phyloP scores from a whole-genome alignment of 139 green algal species.

The Chlorella sorokiniana region DNA sequence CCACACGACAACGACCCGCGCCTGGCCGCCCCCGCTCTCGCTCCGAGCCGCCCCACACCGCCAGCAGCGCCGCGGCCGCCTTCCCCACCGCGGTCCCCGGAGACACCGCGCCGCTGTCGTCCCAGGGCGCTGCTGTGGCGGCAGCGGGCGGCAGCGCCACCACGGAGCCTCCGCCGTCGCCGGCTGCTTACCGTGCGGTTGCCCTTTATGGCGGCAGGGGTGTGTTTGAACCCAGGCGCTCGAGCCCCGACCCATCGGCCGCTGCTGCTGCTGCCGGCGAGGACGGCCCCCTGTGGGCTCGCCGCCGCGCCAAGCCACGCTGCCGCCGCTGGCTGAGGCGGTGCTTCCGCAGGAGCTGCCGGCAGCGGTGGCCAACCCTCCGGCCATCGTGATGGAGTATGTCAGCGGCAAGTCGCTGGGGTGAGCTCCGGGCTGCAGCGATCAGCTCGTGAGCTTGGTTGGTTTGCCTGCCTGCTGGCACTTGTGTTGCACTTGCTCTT shows the following conservation, averaged over 20 bases:
- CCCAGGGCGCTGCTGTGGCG: neutral
- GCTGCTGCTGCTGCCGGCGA: neutral
- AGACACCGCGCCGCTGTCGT: neutral
- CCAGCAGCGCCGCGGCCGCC: neutral
- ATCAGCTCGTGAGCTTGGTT: too few relatives aligned
- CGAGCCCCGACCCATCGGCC: too few relatives aligned
- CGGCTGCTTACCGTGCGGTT: too few relatives aligned
- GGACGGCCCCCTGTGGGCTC: too few relatives aligned
- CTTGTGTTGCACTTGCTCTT: too few relatives aligned
- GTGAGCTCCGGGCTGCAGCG: too few relatives aligned
- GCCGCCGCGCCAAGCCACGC: too few relatives aligned
- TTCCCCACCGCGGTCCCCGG: neutral
- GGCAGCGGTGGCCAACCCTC: slow-evolving; percentile 18
- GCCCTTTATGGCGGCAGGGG: too few relatives aligned
- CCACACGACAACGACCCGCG: slow-evolving; percentile 25
- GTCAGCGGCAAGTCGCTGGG: slow-evolving; percentile 49
- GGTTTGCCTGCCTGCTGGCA: too few relatives aligned
- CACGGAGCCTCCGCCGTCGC: too few relatives aligned
- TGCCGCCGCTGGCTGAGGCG: neutral
- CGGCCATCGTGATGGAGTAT: slow-evolving; percentile 64
- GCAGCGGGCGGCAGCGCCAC: neutral
- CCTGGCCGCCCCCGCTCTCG: slow-evolving; percentile 8
- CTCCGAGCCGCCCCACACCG: neutral
- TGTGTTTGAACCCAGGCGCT: too few relatives aligned
- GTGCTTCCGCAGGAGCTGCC: slow-evolving; percentile 7